These are phyloP conservation scores for Oryza officinalis DNA, from an alignment of 176 grass and related monocot species.

Conservation along the genomic window DNA sequence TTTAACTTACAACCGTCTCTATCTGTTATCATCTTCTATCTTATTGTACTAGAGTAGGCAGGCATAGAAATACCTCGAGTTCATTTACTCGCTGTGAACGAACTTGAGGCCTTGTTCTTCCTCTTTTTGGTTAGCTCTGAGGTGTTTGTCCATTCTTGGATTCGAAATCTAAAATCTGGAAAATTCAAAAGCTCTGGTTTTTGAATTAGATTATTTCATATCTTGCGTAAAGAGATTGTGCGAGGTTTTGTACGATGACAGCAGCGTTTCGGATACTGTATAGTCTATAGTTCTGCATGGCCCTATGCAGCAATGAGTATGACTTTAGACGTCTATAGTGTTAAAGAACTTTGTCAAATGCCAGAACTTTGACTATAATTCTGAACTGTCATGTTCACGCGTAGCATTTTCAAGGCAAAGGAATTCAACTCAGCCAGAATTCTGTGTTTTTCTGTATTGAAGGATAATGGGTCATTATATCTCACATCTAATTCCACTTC, in stretches of 20 bases:
- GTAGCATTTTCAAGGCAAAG: too few species aligned
- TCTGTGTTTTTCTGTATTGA: neutral
- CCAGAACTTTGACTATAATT: too few species aligned
- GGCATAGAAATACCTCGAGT: constrained; percentile 25
- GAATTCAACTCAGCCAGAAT: neutral
- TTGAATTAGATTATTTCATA: neutral
- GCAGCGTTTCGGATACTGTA: neutral
- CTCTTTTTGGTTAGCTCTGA: constrained; percentile 6
- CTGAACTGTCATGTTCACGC: too few species aligned
- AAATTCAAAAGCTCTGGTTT: neutral
- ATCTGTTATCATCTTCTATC: constrained; percentile 20
- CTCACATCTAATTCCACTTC: neutral
- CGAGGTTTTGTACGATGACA: neutral
- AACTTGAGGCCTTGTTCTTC: constrained; percentile 18
- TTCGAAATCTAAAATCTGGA: constrained; percentile 16
- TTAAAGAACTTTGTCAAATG: too few species aligned
- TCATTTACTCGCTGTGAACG: constrained; percentile 43
- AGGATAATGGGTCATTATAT: neutral
- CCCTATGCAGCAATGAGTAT: neutral
- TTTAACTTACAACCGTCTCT: constrained; percentile 10
- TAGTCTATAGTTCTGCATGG: neutral
- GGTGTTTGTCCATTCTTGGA: neutral
- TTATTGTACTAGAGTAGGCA: constrained; percentile 23
- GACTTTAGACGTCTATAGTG: neutral
- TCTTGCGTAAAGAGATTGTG: too few species aligned